Base-by-base conservation (phyloP, 768 basidiomycete species). In the Hygrocybe coccinea region DNA sequence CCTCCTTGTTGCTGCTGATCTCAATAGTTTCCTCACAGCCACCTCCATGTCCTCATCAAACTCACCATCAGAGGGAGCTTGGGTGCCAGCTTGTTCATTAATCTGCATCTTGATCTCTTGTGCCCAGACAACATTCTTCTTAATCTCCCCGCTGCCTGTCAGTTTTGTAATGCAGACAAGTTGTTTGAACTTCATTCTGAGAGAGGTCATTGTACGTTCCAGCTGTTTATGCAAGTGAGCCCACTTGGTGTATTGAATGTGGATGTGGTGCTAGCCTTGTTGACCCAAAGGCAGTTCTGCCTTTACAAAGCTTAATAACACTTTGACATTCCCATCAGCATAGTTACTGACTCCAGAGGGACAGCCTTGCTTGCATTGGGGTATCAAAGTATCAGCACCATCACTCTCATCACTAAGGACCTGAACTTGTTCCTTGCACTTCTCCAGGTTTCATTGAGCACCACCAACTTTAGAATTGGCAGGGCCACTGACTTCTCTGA, bases 151-250 rank as follows among this genome's bases (percentile, higher is more conserved):
- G 58, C 58, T 59, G 10, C 71, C 68, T 2, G 65, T 72, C n/a
- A 68, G 68, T 57, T 70, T 67, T 11, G 57, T 64, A 3, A 59
- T 62, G 34, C 60, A 65, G 14, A 65, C 37, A 17, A 67, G 46
- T 46, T 63, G 47, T 25, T 65, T 67, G 47, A 57, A 69, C 56
- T 65, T 66, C 1, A 55, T 65, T 50, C 66, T 60, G 33, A 69
- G 59, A 21, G 59, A 59, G 36, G 58, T 62, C 24, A 48, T 17
- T 14, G 47, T 41, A 7, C 53, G 57, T n/a, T 48, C 41, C 14
- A 58, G 57, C 22, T 47, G 50, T 8, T 57, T 47, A 24, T 62
- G 33, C 3, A 17, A 45, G 21, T 44, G 24, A 38, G 64, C 64
- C 64, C 63, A 67, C 38, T 55, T 39, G 25, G 46, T 57, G 39